Conservation (phyloP, 441 rosid species). For the Mallotus repandus region DNA sequence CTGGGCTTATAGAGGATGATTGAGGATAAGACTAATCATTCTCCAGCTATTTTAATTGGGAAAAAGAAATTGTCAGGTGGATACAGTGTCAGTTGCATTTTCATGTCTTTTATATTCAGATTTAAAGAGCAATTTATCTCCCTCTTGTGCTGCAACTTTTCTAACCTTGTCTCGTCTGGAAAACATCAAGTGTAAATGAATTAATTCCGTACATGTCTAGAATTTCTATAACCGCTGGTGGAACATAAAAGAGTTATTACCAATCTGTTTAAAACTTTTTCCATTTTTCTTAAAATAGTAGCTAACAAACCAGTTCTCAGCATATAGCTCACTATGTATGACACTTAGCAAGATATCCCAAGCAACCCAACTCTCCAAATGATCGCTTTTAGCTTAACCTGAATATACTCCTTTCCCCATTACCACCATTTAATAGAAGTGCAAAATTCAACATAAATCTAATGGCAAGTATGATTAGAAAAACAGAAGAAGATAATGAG, state of each 20-base stretch:
- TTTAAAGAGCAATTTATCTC: neutral
- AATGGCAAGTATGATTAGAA: neutral
- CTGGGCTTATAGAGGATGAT: neutral
- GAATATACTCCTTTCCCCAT: neutral
- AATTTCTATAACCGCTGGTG: neutral
- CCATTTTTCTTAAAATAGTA: neutral
- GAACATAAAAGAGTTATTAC: neutral
- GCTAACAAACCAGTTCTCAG: neutral
- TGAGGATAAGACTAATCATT: neutral
- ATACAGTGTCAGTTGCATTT: neutral
- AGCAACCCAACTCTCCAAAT: neutral
- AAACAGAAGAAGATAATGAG: conserved; percentile 13
- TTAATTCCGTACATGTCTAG: neutral
- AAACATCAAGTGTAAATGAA: conserved; percentile 1
- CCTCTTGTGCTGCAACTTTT: neutral
- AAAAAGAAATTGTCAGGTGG: neutral
- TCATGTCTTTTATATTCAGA: neutral
- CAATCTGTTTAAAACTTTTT: neutral
- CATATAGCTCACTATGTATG: neutral
- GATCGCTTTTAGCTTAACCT: neutral
- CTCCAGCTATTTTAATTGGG: neutral
- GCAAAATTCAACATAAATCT: conserved; percentile 4
- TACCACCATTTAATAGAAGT: conserved; percentile 2
- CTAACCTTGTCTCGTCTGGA: neutral
- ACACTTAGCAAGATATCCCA: neutral